Base-by-base conservation (phyloP, 2,329 filamentous ascomycete species). In the Fusarium virguliforme region DNA sequence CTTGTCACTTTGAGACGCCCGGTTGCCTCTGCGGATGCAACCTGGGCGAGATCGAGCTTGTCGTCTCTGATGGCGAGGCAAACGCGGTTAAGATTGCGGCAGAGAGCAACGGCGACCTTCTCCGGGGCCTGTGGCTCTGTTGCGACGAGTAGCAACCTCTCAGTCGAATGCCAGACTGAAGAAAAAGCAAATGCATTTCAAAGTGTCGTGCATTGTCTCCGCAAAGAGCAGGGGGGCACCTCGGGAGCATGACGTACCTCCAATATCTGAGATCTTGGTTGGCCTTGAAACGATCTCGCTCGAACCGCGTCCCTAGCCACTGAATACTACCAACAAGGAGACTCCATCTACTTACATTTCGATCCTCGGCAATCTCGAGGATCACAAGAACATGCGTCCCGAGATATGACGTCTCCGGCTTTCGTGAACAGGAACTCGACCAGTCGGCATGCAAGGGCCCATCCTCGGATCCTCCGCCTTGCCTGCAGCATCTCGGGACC, bases 241-340 rank as follows among this genome's bases (percentile, higher is more conserved):
- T 50, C n/a, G 18, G 28, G 50, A 50, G 32, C 62, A 30, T 71
- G 69, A 70, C 65, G 65, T 70, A 70, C 65, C 18, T 18, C 18
- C 18, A 18, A 62, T 60, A 56, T 58, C 28, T 13, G 26, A 15
- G 28, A 38, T 56, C 22, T 26, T 13, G 5, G 59, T 60, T 58
- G 62, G 48, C 34, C 15, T 54, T 43, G 34, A 57, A 22, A 53
- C 40, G 35, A 62, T 63, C 68, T 28, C 24, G 8, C 43, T 53
- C 55, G 57, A 64, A 57, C 56, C 41, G 30, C 30, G 46, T 32
- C 50, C 35, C 37, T n/a, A 32, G 41, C 65, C 26, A 54, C 37
- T 60, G 65, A 43, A 38, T 53, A 26, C 41, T 58, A 48, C 51
- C 43, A 61, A 41, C 38, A 24, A 60, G 8, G 28, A 30, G 24